These are phyloP conservation scores for Clarireedia homoeocarpa DNA, from an alignment of 2,329 filamentous ascomycete species.

Conservation along the genomic window DNA sequence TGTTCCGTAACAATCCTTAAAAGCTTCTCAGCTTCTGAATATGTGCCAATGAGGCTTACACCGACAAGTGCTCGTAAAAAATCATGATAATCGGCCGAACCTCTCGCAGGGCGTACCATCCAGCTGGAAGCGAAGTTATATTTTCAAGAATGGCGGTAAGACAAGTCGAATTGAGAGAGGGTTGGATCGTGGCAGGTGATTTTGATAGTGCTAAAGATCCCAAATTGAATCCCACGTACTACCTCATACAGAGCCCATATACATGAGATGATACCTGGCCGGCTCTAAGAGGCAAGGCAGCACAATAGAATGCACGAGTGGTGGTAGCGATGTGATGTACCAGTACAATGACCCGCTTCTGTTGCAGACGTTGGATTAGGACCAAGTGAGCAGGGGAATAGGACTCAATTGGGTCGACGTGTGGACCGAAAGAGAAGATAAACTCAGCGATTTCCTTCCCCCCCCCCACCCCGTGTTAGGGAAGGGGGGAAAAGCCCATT, in stretches of 20 bases:
- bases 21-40: neutral
- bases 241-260: too few relatives aligned
- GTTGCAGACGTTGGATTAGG: neutral
- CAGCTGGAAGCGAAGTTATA: neutral
- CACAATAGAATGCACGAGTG: neutral
- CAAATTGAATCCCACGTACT: too few relatives aligned
- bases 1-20: neutral
- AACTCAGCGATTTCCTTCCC: neutral
- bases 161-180: too few relatives aligned
- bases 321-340: neutral
- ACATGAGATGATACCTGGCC: too few relatives aligned
- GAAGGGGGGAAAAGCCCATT: too few relatives aligned
- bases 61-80: neutral
- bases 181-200: too few relatives aligned
- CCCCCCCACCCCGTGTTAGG: too few relatives aligned
- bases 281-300: too few relatives aligned
- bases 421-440: neutral
- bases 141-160: too few relatives aligned
- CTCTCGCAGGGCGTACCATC: neutral
- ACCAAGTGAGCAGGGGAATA: neutral
- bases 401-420: neutral
- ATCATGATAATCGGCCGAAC: neutral
- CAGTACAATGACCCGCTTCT: neutral
- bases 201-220: too few relatives aligned
- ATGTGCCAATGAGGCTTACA: neutral